Conservation (phyloP, 441 rosid genomes). For the Sinapis alba region DNA sequence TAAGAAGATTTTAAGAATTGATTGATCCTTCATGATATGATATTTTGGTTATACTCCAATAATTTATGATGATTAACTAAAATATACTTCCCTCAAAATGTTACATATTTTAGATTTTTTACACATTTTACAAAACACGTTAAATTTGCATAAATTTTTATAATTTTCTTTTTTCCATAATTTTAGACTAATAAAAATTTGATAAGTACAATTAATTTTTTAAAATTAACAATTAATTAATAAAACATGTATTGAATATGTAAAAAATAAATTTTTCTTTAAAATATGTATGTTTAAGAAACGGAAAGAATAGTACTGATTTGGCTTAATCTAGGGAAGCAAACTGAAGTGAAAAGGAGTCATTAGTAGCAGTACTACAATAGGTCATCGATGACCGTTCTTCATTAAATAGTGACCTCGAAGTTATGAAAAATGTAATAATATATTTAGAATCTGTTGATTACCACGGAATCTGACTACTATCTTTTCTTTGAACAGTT, state of each 20-base stretch:
- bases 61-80: not conserved
- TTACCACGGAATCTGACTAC: constrained; percentile 38
- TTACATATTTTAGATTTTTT: too few relatives aligned
- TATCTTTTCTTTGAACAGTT: constrained; percentile 12
- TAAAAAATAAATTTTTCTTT: too few relatives aligned
- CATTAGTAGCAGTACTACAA: constrained; percentile 5
- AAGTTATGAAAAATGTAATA: constrained; percentile 14
- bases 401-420: constrained; percentile 26
- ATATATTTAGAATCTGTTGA: constrained; percentile 21
- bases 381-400: not conserved
- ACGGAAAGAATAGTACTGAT: too few relatives aligned
- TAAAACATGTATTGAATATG: too few relatives aligned
- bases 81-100: too few relatives aligned
- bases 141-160: too few relatives aligned
- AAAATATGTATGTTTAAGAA: too few relatives aligned
- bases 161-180: too few relatives aligned
- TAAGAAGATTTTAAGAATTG: not conserved
- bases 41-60: not conserved
- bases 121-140: too few relatives aligned
- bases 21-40: not conserved
- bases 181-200: too few relatives aligned
- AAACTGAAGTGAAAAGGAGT: not conserved
- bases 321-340: constrained; percentile 20
- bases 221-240: too few relatives aligned
- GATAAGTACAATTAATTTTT: too few relatives aligned